Base-by-base conservation (phyloP, 2,329 filamentous ascomycete species). In the Meredithiella fracta region DNA sequence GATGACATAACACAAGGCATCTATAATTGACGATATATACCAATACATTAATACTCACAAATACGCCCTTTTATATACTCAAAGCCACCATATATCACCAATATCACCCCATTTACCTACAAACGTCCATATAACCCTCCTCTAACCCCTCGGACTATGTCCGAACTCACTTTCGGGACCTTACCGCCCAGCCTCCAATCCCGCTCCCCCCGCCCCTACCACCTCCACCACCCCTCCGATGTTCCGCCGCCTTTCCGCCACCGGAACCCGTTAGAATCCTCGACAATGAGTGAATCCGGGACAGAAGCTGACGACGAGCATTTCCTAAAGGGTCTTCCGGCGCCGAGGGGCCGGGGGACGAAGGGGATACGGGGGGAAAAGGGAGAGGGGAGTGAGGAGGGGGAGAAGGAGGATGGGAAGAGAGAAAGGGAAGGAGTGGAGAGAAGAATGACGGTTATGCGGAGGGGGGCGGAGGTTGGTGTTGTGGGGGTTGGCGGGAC, bases 231-330 rank as follows among this genome's bases (percentile, higher is more conserved):
- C 58, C 67, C 23, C 31, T 31, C 20, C 15, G 26, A 44, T 14
- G 34, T 20, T 15, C n/a, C 51, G 29, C 11, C 17, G 5, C n/a
- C 6, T 11, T 31, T 53, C 31, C 20, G 20, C 7, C 34, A 20
- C 14, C 34, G 31, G 23, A 29, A 22, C 4, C 15, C 31, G n/a
- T 22, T 31, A 23, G 54, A 59, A 11, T 50, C 44, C 1, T 53
- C 55, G 11, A 47, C 55, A 1, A 50, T 47, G 9, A 95, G 87
- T 67, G 90, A 95, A 62, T 95, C 89, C 66, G 91, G 91, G 23
- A 94, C 90, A 17, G 91, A 97, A 66, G 91, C 91, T 40, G 91
- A 96, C 64, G 91, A 97, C 70, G 91, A 97, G 67, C 85, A 90
- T 60, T 83, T 91, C 62, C 73, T 95, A 57, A 92, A 85, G 66